phyloP scores from a whole-genome alignment of 805 yeast genomes.

The Ogataea angusta region DNA sequence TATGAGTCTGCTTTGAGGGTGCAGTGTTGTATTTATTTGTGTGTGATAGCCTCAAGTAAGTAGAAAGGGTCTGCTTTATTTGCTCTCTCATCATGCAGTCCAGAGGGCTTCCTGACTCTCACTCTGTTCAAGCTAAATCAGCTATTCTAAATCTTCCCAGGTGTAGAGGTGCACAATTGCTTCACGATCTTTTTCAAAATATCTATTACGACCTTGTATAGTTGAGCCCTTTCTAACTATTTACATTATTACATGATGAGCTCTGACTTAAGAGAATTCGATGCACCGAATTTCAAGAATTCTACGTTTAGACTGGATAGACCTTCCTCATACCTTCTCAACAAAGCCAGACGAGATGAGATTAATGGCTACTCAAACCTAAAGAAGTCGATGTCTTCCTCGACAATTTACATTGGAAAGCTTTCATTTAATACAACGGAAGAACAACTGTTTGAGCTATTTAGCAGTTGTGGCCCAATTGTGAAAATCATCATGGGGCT shows the following conservation, averaged over 20 bases:
- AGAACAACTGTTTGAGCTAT: constrained; percentile 87
- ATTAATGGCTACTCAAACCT: constrained; percentile 57
- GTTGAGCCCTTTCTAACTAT: neutral
- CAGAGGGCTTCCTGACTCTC: too few relatives aligned
- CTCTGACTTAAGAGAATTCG: constrained; percentile 41
- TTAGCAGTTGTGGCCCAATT: constrained; percentile 77
- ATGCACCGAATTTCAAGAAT: constrained; percentile 52
- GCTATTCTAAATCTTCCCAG: too few relatives aligned
- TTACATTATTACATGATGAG: constrained; percentile 3
- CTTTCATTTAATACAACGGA: constrained; percentile 88
- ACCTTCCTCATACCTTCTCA: constrained; percentile 66
- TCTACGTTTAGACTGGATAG: constrained; percentile 67
- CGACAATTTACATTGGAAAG: constrained; percentile 89
- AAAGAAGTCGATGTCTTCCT: constrained; percentile 59
- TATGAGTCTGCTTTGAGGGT: too few relatives aligned
- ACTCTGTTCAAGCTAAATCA: too few relatives aligned
- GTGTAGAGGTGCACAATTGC: too few relatives aligned
- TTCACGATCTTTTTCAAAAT: too few relatives aligned
- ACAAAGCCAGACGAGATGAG: constrained; percentile 56
- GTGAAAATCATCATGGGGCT: constrained; percentile 89
- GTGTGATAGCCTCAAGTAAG: too few relatives aligned
- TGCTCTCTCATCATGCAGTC: too few relatives aligned
- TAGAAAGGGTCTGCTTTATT: too few relatives aligned
- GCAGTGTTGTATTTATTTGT: too few relatives aligned
- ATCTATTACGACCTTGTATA: too few relatives aligned